These are phyloP conservation scores for Balakata baccata DNA, from an alignment of 345 rosid species.

Conservation along the genomic window DNA sequence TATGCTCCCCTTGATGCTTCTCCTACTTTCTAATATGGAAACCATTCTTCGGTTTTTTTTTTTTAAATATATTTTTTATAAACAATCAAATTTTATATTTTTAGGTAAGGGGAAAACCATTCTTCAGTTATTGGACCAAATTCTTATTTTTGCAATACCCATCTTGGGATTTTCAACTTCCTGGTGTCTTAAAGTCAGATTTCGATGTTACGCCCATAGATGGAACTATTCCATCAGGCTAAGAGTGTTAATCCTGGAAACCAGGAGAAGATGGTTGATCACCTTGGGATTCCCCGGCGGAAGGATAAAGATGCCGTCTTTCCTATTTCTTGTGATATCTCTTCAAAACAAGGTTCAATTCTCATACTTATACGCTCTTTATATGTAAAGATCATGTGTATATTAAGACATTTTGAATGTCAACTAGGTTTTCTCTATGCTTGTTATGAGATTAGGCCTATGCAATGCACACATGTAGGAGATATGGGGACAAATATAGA, in stretches of 20 bases:
- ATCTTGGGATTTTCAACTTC: not conserved
- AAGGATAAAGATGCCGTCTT: constrained; percentile 5
- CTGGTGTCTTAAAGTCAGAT: too few relatives aligned
- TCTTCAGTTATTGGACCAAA: not conserved
- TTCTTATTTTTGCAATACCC: constrained; percentile 2
- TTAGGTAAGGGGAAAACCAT: too few relatives aligned
- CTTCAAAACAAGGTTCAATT: constrained; percentile 26
- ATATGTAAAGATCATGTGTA: not conserved
- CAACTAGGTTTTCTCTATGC: not conserved
- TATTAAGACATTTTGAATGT: not conserved
- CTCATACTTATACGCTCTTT: not conserved
- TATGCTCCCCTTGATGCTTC: too few relatives aligned
- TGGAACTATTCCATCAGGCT: not conserved
- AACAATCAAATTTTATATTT: too few relatives aligned
- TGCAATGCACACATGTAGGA: too few relatives aligned
- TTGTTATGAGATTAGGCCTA: not conserved
- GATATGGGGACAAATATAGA: too few relatives aligned
- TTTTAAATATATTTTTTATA: too few relatives aligned
- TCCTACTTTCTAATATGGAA: too few relatives aligned
- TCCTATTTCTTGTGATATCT: constrained; percentile 8
- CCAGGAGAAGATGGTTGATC: not conserved
- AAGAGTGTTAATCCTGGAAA: not conserved
- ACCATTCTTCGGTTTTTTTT: constrained; percentile 3
- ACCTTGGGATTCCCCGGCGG: not conserved
- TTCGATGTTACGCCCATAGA: too few relatives aligned